Conservation (phyloP, 257 asterid species). For the Solanum etuberosum region DNA sequence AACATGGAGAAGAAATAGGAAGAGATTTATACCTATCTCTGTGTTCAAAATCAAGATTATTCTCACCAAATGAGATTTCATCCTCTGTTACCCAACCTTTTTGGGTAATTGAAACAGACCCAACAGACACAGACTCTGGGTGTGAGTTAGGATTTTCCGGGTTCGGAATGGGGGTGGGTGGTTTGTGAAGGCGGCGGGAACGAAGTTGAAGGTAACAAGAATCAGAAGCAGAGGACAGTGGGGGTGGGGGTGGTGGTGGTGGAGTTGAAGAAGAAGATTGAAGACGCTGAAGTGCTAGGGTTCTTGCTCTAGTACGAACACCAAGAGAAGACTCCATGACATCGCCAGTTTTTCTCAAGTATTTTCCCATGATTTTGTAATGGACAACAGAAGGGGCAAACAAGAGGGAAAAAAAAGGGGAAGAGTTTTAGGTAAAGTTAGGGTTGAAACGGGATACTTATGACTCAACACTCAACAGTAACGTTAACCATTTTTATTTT, state of each 20-base stretch:
- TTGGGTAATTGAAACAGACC: conserved; percentile 16
- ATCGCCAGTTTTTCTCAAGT: conserved; percentile 41
- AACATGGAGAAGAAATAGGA: neutral
- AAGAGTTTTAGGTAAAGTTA: neutral
- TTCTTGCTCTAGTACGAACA: conserved; percentile 66
- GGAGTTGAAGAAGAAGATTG: conserved; percentile 6
- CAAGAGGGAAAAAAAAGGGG: neutral
- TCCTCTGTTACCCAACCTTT: conserved; percentile 9
- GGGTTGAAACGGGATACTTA: conserved; percentile 2
- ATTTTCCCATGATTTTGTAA: conserved; percentile 36
- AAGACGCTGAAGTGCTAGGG: conserved; percentile 40
- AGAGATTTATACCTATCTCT: conserved; percentile 29
- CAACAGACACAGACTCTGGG: neutral
- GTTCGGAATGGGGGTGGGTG: neutral
- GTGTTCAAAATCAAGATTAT: conserved; percentile 22
- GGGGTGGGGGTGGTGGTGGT: neutral
- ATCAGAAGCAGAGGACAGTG: conserved; percentile 7
- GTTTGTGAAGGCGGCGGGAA: conserved; percentile 42
- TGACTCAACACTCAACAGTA: neutral
- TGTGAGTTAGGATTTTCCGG: neutral
- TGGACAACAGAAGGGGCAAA: neutral
- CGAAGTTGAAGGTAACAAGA: conserved; percentile 57
- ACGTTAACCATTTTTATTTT: neutral
- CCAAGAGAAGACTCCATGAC: conserved; percentile 55
- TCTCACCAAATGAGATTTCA: conserved; percentile 45